Evolutionary conservation across 495 filamentous ascomycete genomes (phyloP), one percentile per base, ranked within the genome.

Genomic region (Aspergillus funiculosus): DNA sequence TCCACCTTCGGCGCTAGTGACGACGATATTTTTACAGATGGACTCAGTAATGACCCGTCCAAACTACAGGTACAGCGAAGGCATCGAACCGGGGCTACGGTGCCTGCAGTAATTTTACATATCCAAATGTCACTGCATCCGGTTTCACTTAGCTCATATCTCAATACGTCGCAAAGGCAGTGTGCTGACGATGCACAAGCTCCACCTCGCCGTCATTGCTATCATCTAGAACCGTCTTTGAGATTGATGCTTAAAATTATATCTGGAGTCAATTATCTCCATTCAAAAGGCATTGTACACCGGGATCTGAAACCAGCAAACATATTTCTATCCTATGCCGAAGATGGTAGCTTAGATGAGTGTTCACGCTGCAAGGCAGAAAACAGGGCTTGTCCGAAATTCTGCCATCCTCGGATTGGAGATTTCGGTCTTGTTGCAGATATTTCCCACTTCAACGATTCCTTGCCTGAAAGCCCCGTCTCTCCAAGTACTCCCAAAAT

Each of bases 271-370:
- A 70, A 79, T 36, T 83, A 86, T 53, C 62, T 86, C 8, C 83
- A 87, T 46, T 63, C 67, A 0, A 70, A 74, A 18, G 64, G 65
- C 4, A 78, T 87, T 48, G 78, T 78, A 2, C 83, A 87, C 54
- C 69, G 83, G 4, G 83, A 87, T 52, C 60, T 87, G 29, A 87
- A 87, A 56, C 83, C 82, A 0, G 83, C 83, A 11, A 87, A 87
- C 41, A 77, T 87, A 8, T 75, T 87, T 35, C 68, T 85, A 21
- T 72, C 62, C 9, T 45, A 52, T 15, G 56, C 62, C 0, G 68
- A 72, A 21, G 56, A 43, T 7, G 49, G 41, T 9, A 39, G 51
- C 5, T 18, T 49, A 26, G 48, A 63, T 2, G 56, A 30, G 8
- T 72, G 70, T 41, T 21, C 26, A 21, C 30, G 60, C 1, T 79